phyloP scores from a whole-genome alignment of 805 yeast genomes.

The Saccharomycopsis synnaedendra region DNA sequence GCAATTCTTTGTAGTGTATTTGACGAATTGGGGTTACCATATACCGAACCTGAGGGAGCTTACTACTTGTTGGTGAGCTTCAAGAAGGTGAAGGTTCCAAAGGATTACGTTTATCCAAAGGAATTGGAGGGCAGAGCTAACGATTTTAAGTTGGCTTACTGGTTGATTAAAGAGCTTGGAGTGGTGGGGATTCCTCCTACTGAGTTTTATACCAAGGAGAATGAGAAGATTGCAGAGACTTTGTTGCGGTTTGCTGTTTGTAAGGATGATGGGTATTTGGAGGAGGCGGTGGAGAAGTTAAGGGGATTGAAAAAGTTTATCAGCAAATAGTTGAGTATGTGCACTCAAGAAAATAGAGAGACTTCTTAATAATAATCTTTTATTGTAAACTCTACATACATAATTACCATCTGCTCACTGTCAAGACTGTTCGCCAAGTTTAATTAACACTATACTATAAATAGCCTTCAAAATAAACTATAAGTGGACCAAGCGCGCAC shows the following conservation, averaged over 20 bases:
- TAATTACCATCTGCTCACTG: too few species aligned
- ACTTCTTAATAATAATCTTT: too few species aligned
- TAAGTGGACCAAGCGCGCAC: too few species aligned
- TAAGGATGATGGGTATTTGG: conserved; percentile 74
- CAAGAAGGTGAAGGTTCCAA: conserved; percentile 69
- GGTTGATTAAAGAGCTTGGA: conserved; percentile 88
- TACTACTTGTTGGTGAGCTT: conserved; percentile 87
- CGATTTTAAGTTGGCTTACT: conserved; percentile 83
- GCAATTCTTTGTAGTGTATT: conserved; percentile 62
- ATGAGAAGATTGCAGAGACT: conserved; percentile 69
- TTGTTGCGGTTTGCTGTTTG: conserved; percentile 92
- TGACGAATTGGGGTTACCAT: conserved; percentile 81
- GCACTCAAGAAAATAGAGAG: too few species aligned
- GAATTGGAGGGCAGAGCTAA: conserved; percentile 59
- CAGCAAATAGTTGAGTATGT: too few species aligned
- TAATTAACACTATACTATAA: too few species aligned
- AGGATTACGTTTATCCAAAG: conserved; percentile 57
- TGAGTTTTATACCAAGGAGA: conserved; percentile 71
- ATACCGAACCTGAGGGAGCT: conserved; percentile 88
- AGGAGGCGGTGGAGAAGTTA: conserved; percentile 72
- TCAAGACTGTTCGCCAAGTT: too few species aligned
- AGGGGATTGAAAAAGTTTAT: conserved; percentile 48
- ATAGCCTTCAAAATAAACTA: too few species aligned
- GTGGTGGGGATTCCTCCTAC: conserved; percentile 96
- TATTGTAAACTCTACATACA: too few species aligned